A percentile compares a stretch with the other conserved stretches of the same genome.
Conservation (phyloP, 2,329 filamentous ascomycete species). For the Corynespora cassiicola region DNA sequence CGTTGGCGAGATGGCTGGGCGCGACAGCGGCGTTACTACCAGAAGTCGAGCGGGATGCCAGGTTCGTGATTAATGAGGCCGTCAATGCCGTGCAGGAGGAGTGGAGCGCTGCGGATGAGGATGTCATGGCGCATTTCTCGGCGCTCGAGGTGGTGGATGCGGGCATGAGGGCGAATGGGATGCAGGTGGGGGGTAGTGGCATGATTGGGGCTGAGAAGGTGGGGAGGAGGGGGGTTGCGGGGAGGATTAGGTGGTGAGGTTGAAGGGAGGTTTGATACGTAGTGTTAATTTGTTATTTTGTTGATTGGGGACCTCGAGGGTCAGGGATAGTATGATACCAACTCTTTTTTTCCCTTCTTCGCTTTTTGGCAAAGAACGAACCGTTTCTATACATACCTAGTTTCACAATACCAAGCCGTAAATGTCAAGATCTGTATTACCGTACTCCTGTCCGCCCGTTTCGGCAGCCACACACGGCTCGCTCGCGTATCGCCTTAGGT, state of each 20-base stretch:
- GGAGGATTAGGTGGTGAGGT: slow-evolving; percentile 10
- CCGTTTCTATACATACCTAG: no score
- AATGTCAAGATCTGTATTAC: no score
- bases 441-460: no score
- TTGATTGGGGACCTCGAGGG: no score
- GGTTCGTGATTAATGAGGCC: slow-evolving; percentile 16
- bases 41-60: slow-evolving; percentile 18
- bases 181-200: slow-evolving; percentile 14
- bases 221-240: slow-evolving; percentile 12
- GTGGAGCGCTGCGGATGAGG: slow-evolving; percentile 8
- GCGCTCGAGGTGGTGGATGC: slow-evolving; percentile 25
- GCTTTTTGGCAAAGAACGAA: no score
- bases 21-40: slow-evolving; percentile 28
- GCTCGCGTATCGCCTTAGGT: no score
- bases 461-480: no score
- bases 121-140: slow-evolving; percentile 21
- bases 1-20: slow-evolving; percentile 35
- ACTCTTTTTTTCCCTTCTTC: no score
- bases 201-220: slow-evolving; percentile 17
- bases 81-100: slow-evolving; percentile 15
- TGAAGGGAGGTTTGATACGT: no score
- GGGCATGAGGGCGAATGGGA: slow-evolving; percentile 21
- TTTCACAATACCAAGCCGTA: no score
- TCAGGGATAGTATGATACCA: no score
- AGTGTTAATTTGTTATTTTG: no score